Conservation (phyloP, 1,284 basidiomycete genomes). For the Sphagnurus paluster region DNA sequence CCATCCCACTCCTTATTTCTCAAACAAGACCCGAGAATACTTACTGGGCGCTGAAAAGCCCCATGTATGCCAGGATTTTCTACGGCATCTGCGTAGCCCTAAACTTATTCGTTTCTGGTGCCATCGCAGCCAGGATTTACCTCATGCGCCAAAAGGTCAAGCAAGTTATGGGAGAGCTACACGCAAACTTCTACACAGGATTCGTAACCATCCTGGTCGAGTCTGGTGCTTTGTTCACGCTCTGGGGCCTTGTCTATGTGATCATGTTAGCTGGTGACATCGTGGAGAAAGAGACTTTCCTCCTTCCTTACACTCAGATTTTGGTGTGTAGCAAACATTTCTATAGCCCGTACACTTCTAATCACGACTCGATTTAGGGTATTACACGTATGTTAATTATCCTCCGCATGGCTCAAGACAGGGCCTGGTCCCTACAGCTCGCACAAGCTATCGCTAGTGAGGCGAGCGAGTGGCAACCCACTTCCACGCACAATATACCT, state of each 20-base stretch:
- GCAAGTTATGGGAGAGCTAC: conserved; percentile 31
- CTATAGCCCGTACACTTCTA: background rate
- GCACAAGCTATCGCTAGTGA: conserved; percentile 28
- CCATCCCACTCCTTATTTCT: conserved; percentile 31
- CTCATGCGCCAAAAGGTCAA: conserved; percentile 31
- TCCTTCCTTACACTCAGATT: conserved; percentile 31
- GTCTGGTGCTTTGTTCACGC: conserved; percentile 34
- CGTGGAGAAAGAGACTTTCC: conserved; percentile 27
- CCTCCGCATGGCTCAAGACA: conserved; percentile 35
- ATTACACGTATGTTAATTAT: conserved; percentile 36
- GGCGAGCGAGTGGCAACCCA: conserved; percentile 35
- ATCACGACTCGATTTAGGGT: conserved; percentile 19
- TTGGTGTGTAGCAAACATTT: conserved; percentile 22
- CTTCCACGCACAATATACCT: conserved; percentile 33
- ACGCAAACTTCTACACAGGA: conserved; percentile 35
- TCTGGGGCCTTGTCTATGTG: conserved; percentile 31
- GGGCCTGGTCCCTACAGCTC: conserved; percentile 36
- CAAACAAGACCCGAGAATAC: conserved; percentile 20
- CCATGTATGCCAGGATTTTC: conserved; percentile 24
- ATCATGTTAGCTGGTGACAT: conserved; percentile 23
- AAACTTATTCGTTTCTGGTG: conserved; percentile 27
- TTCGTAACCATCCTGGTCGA: conserved; percentile 34
- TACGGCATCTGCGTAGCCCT: conserved; percentile 30
- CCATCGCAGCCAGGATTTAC: conserved; percentile 28
- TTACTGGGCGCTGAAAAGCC: conserved; percentile 15